Base-by-base conservation (phyloP, 192 early-diverging fungal genomes). In the Backusella circina region DNA sequence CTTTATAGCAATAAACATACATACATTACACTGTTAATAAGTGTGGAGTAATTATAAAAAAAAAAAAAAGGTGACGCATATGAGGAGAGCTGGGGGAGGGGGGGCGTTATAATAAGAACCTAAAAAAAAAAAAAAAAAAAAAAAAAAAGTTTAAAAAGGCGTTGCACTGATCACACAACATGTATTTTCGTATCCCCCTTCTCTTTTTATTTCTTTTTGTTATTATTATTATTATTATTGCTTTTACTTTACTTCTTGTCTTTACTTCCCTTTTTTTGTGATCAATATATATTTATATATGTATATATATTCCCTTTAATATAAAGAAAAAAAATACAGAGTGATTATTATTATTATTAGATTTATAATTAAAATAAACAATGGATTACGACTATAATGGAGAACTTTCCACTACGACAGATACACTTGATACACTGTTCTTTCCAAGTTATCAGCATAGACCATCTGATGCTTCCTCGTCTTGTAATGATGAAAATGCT, bases 61-160 rank as follows among this genome's bases (percentile, higher is more conserved):
- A 47, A 47, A 41, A 37, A 37, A 41, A 41, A 41, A 65, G 65
- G 65, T 67, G 65, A 67, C 38, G 38, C 68, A 41, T 26, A 37
- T 37, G 67, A 68, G 31, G 67, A 18, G 67, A 47, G 44, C 6
- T 18, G 31, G 32, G 32, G 28, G 65, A 13, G 4, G 18, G 16
- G 6, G 26, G 30, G 32, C 31, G 32, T 33, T 33, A 30, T 33
- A 30, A 66, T 33, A 66, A 21, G 32, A 30, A 66, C 65, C 15
- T 33, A 66, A 30, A 68, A 31, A 33, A 16, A 26, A 28, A n/a
- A 64, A 64, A 33, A 66, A 31, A 33, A 33, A 65, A 33, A 65
- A n/a, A n/a, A n/a, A n/a, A 41, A 69, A 68, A 69, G 67, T 35
- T 69, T 69, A 69, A 69, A 69, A 69, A 51, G 50, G 50, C 50